Evolutionary conservation across 2,329 filamentous ascomycete genomes (phyloP).

Genomic region (Pseudocercospora fuligena): DNA sequence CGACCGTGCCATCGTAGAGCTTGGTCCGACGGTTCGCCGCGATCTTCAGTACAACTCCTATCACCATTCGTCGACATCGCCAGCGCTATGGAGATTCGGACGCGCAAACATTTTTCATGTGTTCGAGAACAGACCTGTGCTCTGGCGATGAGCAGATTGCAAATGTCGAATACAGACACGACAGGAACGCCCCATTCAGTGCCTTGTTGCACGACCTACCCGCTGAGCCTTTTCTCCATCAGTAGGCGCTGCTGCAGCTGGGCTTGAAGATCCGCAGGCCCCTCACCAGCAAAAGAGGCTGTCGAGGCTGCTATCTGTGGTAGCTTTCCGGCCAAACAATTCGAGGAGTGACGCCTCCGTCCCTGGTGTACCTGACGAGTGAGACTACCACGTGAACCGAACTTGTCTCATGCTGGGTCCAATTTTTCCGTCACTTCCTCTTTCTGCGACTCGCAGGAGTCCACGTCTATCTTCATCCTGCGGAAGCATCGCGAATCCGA

Average conservation of each 20-base stretch:
- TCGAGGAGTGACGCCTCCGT: conserved; percentile 8
- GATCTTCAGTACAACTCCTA: not conserved
- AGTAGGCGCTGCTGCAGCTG: not conserved
- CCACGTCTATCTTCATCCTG: not conserved
- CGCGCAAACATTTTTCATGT: conserved; percentile 7
- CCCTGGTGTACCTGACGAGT: not conserved
- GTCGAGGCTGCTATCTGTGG: not conserved
- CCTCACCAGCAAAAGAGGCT: not conserved
- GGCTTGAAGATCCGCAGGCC: not conserved
- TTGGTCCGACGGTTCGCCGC: conserved; percentile 3
- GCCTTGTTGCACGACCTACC: not conserved
- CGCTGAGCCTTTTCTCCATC: not conserved
- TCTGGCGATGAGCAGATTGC: conserved; percentile 7
- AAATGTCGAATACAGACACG: not conserved
- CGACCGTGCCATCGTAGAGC: conserved; percentile 1
- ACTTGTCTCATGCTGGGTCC: not conserved
- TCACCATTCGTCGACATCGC: conserved; percentile 11
- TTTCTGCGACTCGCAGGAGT: not conserved
- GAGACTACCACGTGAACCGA: not conserved
- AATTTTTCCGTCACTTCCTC: not conserved
- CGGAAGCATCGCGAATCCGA: not conserved
- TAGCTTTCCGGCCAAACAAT: not conserved
- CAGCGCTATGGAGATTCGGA: conserved; percentile 8
- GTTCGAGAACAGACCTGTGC: conserved; percentile 9
- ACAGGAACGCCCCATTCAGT: not conserved